Base-by-base conservation (phyloP, 1,139 yeast species). In the Geotrichum australiense region DNA sequence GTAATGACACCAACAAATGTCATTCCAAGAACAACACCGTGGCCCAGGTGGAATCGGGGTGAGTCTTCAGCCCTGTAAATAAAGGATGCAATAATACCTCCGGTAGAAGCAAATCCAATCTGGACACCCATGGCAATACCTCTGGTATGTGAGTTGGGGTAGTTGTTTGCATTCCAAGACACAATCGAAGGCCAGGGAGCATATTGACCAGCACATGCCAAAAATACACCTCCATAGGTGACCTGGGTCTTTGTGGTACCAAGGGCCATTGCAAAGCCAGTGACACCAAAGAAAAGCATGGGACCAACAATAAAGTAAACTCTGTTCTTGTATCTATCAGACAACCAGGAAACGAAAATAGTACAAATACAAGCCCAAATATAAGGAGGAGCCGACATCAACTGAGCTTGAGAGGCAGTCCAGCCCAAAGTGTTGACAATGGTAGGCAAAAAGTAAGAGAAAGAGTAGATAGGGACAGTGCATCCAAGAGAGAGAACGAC, bases 1-100 rank as follows among this genome's bases (percentile, higher is more conserved):
- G 34, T 10, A 20, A 15, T 15, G 12, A 35, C 21, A 4, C 24
- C 30, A 2, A 39, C 3, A 15, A 15, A 19, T n/a, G 39, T 34
- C 18, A 32, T 21, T 10, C 32, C 36, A 15, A 38, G 26, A 4
- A 32, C 27, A 14, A 32, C 27, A 20, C 37, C 23, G 29, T 44
- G 47, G 14, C 47, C 47, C 18, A 43, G 37, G 12, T 11, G 16
- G 20, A 28, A 43, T 4, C 38, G 16, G 11, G 47, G 47, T 1
- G 38, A 11, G 31, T 44, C 45, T 14, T 37, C 33, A 11, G 33
- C 6, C 32, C 61, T 52, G 54, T 64, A 66, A 23, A 65, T 59
- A 47, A 64, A 68, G 15, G 66, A 65, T 19, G 64, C 63, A 48
- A 67, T 54, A n/a, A 61, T 63, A 36, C 72, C 72, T 8, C 70